These are phyloP conservation scores for Penicillium nucicola DNA, from an alignment of 495 filamentous ascomycete genomes.

Conservation along the genomic window DNA sequence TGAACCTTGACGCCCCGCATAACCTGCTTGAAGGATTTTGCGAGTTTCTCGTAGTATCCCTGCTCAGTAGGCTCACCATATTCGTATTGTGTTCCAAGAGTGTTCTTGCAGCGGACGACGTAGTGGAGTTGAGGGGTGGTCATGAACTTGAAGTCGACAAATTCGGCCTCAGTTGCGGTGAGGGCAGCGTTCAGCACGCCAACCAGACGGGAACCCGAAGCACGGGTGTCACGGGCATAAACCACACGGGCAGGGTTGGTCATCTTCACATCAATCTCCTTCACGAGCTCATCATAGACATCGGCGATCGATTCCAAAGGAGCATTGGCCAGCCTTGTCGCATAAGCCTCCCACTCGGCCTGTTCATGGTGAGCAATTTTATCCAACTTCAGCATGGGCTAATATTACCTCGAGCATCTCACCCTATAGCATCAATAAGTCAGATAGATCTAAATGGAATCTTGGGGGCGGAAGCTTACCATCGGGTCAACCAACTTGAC, in stretches of 20 bases:
- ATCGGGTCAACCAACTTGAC: conserved; percentile 98
- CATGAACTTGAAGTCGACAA: conserved; percentile 77
- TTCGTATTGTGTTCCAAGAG: conserved; percentile 70
- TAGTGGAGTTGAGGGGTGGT: conserved; percentile 98
- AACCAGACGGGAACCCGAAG: conserved; percentile 81
- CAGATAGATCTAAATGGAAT: background rate
- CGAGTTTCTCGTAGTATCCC: conserved; percentile 93
- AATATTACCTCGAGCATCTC: conserved; percentile 84
- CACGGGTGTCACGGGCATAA: conserved; percentile 88
- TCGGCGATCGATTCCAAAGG: conserved; percentile 68
- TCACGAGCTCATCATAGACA: conserved; percentile 68
- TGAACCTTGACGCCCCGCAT: conserved; percentile 69
- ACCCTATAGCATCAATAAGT: conserved; percentile 55
- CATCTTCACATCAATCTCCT: conserved; percentile 70
- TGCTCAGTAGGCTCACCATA: conserved; percentile 87
- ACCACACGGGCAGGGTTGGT: conserved; percentile 72
- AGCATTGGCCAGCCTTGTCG: conserved; percentile 84
- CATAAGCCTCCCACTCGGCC: conserved; percentile 83
- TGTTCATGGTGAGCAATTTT: conserved; percentile 22
- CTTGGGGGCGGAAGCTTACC: conserved; percentile 36
- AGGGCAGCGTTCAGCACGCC: conserved; percentile 73
- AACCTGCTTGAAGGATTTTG: conserved; percentile 72
- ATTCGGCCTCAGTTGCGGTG: conserved; percentile 67
- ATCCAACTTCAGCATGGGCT: background rate
- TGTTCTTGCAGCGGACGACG: conserved; percentile 91